A percentile compares a stretch with the other conserved stretches of the same genome.
Evolutionary conservation across 176 grass and related monocot genomes (phyloP).

Genomic region (Musa beccarii): DNA sequence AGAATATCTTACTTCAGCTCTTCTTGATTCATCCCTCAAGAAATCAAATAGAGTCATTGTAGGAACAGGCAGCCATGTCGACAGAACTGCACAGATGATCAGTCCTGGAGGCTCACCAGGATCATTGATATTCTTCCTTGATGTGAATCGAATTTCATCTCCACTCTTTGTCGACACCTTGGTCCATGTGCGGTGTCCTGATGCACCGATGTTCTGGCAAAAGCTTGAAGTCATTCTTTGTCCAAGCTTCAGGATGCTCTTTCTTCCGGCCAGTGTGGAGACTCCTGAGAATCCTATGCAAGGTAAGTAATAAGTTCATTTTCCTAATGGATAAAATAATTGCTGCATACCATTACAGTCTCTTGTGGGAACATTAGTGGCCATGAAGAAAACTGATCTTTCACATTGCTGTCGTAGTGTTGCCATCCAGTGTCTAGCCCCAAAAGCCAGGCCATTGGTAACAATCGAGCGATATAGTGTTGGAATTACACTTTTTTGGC

Average conservation of each 20-base stretch:
- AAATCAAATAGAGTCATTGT: slow-evolving; percentile 35
- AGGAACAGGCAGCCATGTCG: slow-evolving; percentile 52
- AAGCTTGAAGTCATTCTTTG: slow-evolving; percentile 59
- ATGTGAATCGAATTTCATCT: slow-evolving; percentile 37
- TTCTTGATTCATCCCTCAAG: slow-evolving; percentile 51
- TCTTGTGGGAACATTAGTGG: slow-evolving; percentile 62
- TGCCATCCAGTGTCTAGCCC: slow-evolving; percentile 66
- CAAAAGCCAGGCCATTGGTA: slow-evolving; percentile 53
- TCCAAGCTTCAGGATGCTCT: slow-evolving; percentile 70
- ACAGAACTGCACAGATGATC: slow-evolving; percentile 50
- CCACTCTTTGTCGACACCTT: slow-evolving; percentile 22
- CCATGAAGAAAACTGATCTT: slow-evolving; percentile 67
- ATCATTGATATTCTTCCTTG: slow-evolving; percentile 38
- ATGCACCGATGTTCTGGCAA: slow-evolving; percentile 35
- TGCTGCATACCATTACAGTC: slow-evolving; percentile 37
- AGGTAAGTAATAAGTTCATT: not conserved
- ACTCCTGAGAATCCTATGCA: slow-evolving; percentile 34
- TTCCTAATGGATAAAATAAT: not conserved
- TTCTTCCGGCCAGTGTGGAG: slow-evolving; percentile 53
- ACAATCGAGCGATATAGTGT: slow-evolving; percentile 39
- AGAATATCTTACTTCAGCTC: slow-evolving; percentile 29
- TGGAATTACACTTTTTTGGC: slow-evolving; percentile 32
- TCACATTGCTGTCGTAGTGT: slow-evolving; percentile 65
- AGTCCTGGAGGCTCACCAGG: slow-evolving; percentile 61
- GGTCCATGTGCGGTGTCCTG: slow-evolving; percentile 31